Evolutionary conservation across 2,329 filamentous ascomycete genomes (phyloP), one percentile per base, ranked within the genome.

Genomic region (Tolypocladium cylindrosporum): DNA sequence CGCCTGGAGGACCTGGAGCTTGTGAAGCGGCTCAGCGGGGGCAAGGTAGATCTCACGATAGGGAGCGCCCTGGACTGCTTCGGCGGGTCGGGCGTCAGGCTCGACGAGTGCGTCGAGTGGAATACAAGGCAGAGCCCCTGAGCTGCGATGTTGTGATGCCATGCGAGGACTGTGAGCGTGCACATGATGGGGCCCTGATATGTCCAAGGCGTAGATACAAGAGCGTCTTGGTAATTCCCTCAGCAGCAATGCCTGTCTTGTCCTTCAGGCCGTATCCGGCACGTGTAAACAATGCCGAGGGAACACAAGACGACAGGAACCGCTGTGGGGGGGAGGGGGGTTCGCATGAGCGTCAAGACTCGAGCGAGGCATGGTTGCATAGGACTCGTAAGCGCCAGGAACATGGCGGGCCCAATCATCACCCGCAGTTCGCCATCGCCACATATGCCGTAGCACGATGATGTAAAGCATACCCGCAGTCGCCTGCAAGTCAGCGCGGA

Each of bases 11-110:
- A 99, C 68, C 75, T 99, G 36, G 89, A 94, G 59, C 79, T 85
- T 41, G 94, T 99, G 11, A 88, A 91, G 75, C 74, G 74, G 48
- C 77, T 96, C 62, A 97, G 93, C 71, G 72, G 75, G 41, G 91
- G 91, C 36, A 90, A 86, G 69, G 87, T 97, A 27, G 92, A 99
- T 69, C 77, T 99, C 65, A 99, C 94, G 0, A 97, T 97, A 69
- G 94, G 94, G 14, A 97, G 94, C 71, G 94, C 94, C 1, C 75
- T 99, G 66, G 94, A 99, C 74, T 91, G 96, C 63, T 99, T 99
- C 72, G 94, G 94, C 10, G 94, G 94, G 1, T 85, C 79, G 21
- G 89, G 90, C 1, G 91, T 97, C 57, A 90, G 82, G 61, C 91
- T 97, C 69, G 87, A 89, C 40, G 92, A 97, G 58, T 97, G 93